These are phyloP conservation scores for Polyporus tsugae DNA, from an alignment of 1,284 basidiomycete genomes.

Conservation along the genomic window DNA sequence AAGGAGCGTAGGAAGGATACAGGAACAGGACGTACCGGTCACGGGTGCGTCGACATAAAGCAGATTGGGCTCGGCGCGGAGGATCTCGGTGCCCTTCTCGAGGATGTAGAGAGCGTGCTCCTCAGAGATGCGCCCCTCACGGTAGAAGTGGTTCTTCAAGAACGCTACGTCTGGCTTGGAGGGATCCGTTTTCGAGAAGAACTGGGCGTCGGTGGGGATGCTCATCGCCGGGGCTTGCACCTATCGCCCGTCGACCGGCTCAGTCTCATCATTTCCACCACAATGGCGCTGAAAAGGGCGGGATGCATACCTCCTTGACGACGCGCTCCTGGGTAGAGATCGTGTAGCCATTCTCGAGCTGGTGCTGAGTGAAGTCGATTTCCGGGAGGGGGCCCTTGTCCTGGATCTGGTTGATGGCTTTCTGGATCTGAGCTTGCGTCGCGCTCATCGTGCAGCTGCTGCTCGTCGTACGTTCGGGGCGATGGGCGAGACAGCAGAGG, in stretches of 20 bases:
- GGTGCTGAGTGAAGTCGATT: conserved; percentile 90
- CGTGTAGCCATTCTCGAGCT: conserved; percentile 86
- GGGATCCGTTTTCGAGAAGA: conserved; percentile 86
- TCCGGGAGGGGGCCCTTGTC: conserved; percentile 69
- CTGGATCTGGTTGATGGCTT: conserved; percentile 79
- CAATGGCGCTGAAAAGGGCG: background rate
- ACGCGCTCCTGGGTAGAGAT: conserved; percentile 90
- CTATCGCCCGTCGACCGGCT: conserved; percentile 49
- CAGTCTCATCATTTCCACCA: background rate
- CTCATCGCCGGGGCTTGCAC: conserved; percentile 96
- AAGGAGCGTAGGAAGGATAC: background rate
- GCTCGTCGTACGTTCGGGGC: conserved; percentile 27
- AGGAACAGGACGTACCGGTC: conserved; percentile 66
- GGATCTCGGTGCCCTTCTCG: conserved; percentile 78
- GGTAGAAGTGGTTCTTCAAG: conserved; percentile 99
- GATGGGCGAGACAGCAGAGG: conserved; percentile 26
- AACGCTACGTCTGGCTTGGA: conserved; percentile 96
- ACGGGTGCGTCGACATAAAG: conserved; percentile 94
- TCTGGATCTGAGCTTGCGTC: conserved; percentile 65
- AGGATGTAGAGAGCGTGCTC: conserved; percentile 92
- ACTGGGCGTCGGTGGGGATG: conserved; percentile 92
- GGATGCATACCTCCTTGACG: conserved; percentile 75
- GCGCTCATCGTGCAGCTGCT: conserved; percentile 39
- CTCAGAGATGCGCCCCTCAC: conserved; percentile 92
- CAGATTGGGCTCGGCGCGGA: conserved; percentile 85